Evolutionary conservation across 805 yeast species (phyloP), one percentile per base, ranked within the genome.

Genomic region (Zygoascus flipseniorum): DNA sequence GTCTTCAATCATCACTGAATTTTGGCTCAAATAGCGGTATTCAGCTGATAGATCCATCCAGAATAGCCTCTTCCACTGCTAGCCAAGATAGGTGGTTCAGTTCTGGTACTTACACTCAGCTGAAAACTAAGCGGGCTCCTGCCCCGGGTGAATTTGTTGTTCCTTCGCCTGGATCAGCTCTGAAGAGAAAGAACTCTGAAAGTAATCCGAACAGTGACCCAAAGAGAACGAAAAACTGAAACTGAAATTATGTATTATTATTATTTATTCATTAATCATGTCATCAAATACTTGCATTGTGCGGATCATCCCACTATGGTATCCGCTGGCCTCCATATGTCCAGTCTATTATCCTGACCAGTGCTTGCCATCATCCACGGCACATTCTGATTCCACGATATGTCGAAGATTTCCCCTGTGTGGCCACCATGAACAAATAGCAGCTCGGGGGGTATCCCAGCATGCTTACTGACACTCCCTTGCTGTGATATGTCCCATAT

Each of bases 371-470:
- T 58, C 76, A 84, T 74, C 79, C 84, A 79, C 3, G 81, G 79
- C 53, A 80, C 86, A 54, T 81, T 81, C 0, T 81, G 78, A 53
- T 86, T 85, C 97, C 97, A 90, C 35, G 81, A 76, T 31, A 89
- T 69, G 61, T 89, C 97, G 58, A 85, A 86, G 2, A 90, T 87
- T 2, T 92, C 89, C n/a, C 85, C 72, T 78, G 84, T 77, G 66
- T 90, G 98, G 0, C 97, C 97, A 2, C 82, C 84, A 68, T 90
- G 98, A 2, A 76, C 74, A 63, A 90, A 89, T 8, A 80, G 46
- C 51, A 77, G 62, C 50, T 60, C 67, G 18, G 65, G 63, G 1
- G 60, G 65, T 1, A 50, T 63, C 2, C 62, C 61, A 4, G 13
- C 20, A 35, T 48, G 19, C 32, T 14, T 18, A 4, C 18, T 18